Evolutionary conservation across 306 rosid species (phyloP).

Genomic region (Prunus salicina): DNA sequence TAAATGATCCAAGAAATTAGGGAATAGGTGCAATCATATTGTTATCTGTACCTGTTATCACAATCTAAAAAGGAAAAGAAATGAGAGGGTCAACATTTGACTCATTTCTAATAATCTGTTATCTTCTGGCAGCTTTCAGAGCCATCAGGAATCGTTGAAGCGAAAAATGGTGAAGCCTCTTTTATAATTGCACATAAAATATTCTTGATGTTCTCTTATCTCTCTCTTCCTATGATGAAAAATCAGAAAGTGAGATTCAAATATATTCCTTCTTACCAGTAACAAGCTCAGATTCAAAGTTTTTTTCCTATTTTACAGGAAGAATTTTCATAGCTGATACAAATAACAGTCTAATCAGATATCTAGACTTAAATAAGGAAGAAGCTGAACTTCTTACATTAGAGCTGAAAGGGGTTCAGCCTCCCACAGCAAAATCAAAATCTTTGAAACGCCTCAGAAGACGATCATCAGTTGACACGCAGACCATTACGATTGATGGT

Average conservation of each 20-base stretch:
- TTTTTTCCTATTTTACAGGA: constrained; percentile 44
- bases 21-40: background rate
- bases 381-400: constrained; percentile 58
- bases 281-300: background rate
- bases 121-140: constrained; percentile 83
- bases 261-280: background rate
- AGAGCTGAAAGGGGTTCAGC: constrained; percentile 84
- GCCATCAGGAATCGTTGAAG: constrained; percentile 81
- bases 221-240: no score
- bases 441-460: constrained; percentile 69
- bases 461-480: constrained; percentile 71
- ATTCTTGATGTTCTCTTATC: no score
- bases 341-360: constrained; percentile 84
- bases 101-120: constrained; percentile 21
- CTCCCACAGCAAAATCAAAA: constrained; percentile 60
- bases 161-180: constrained; percentile 45
- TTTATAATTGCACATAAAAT: background rate
- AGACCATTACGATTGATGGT: constrained; percentile 52
- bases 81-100: constrained; percentile 7
- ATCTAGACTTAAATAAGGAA: constrained; percentile 56
- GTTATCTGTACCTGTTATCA: background rate
- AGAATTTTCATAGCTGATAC: constrained; percentile 87
- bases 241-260: background rate
- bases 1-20: background rate
- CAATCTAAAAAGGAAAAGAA: background rate